Evolutionary conservation across 1,284 basidiomycete genomes (phyloP), one percentile per base, ranked within the genome.

Genomic region (Cutaneotrichosporon spelunceum): DNA sequence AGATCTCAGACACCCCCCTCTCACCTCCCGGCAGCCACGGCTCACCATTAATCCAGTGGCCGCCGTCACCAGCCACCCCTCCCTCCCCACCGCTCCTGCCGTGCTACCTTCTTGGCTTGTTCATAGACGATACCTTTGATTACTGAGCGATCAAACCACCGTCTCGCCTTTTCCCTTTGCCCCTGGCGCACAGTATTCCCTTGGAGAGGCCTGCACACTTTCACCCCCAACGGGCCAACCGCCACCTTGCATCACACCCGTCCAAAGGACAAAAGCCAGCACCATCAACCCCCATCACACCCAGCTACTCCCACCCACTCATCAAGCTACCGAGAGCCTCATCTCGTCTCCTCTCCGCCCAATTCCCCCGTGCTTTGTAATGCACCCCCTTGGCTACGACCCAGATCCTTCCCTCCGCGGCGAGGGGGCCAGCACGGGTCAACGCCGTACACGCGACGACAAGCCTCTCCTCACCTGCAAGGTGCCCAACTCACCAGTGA

Each of bases 381-480:
- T 53, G 52, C 50, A 61, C 36, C 56, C 63, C 11, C 57, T 64
- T 11, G 63, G 63, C 23, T 64, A 61, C 53, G 63, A 64, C 21
- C 59, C 59, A 29, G 63, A 64, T 53, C 63, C 63, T 19, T 53
- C 63, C 6, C 27, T 50, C 29, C 63, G 52, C 49, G 63, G 63
- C 29, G 63, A 65, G 47, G 63, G 63, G 29, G 60, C 60, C 60
- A 65, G 63, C 54, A 63, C 61, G 14, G 61, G 61, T n/a, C 49
- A 54, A 7, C 45, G 48, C 7, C 61, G 57, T 23, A 55, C 55
- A 42, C 16, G 21, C 26, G 44, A 26, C 33, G 14, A 33, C 48
- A 24, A 45, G 10, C 27, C 24, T 48, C 36, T 16, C 53, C 58
- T 9, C 6, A 14, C 45, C 21, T 14, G 8, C 50, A 23, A 53